Evolutionary conservation across 495 filamentous ascomycete genomes (phyloP), one percentile per base, ranked within the genome.

Genomic region (Cercophora scortea): DNA sequence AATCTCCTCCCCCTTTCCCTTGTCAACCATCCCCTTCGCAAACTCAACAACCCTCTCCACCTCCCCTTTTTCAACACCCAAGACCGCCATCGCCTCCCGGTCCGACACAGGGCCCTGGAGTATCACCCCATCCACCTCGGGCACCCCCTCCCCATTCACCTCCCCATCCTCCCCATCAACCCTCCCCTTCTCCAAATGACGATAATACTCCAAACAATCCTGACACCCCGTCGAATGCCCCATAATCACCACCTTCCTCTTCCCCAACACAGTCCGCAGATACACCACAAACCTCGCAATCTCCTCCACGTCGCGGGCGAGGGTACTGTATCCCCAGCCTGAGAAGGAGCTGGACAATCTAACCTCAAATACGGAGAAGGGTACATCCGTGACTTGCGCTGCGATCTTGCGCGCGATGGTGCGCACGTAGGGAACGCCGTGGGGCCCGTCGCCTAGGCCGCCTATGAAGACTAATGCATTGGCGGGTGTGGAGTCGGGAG

Each of bases 201-300:
- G 25, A 25, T n/a, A 5, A 25, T 93, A 95, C 51, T 88, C 81
- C 66, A 96, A 77, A 34, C 87, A 82, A 61, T 95, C 90, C 71
- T 77, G 93, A 54, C 87, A 89, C 2, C 93, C 93, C 10, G 76
- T 81, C 4, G 86, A 90, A 57, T 95, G 89, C 9, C 93, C 93
- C 79, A 98, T 81, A 10, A 96, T 64, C 8, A 92, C 84, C n/a
- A 95, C 71, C 61, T 85, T 88, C 10, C 72, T 64, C 9, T 62
- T 68, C 8, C 67, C 66, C 12, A 69, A 64, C 12, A 43, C 50
- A 25, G 25, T 25, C 3, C 59, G 47, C 46, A 96, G 79, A 61
- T 90, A 91, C 16, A 72, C 62, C n/a, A 96, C 86, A 47, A 86
- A 77, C 17, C 79, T 68, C 0, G 73, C 78, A 42, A 96, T 77